Evolutionary conservation across 495 filamentous ascomycete genomes (phyloP).

Genomic region (Ramalina intermedia): DNA sequence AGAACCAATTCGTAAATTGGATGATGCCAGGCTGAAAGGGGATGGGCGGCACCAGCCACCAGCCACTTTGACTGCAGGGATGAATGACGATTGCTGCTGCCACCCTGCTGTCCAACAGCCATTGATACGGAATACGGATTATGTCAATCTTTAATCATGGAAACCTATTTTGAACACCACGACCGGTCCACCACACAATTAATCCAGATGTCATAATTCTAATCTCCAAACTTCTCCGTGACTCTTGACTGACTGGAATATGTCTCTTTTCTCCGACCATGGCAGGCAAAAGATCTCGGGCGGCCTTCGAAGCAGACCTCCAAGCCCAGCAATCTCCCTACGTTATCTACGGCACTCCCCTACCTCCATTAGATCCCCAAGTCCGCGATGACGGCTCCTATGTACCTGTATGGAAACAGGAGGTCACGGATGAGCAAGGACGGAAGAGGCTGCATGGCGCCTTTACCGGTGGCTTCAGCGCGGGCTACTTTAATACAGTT

Average conservation of each 20-base stretch:
- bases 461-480: constrained; percentile 93
- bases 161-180: no score
- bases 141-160: no score
- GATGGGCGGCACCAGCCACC: no score
- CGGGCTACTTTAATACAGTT: constrained; percentile 97
- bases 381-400: constrained; percentile 86
- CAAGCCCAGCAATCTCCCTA: constrained; percentile 62
- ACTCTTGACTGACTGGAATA: constrained; percentile 1
- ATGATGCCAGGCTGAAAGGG: no score
- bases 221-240: no score
- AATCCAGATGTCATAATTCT: background rate
- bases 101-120: no score
- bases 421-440: constrained; percentile 86
- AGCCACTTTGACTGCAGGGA: no score
- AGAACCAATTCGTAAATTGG: no score
- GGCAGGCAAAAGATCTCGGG: constrained; percentile 69
- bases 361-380: constrained; percentile 66
- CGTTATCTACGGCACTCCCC: constrained; percentile 70
- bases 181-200: background rate
- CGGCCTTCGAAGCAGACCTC: constrained; percentile 63
- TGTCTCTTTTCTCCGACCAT: constrained; percentile 26
- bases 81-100: no score
- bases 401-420: constrained; percentile 92
- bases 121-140: no score
- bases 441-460: constrained; percentile 87